Evolutionary conservation across 371 early-diverging fungal species (phyloP).

Genomic region (Mortierella sp.): DNA sequence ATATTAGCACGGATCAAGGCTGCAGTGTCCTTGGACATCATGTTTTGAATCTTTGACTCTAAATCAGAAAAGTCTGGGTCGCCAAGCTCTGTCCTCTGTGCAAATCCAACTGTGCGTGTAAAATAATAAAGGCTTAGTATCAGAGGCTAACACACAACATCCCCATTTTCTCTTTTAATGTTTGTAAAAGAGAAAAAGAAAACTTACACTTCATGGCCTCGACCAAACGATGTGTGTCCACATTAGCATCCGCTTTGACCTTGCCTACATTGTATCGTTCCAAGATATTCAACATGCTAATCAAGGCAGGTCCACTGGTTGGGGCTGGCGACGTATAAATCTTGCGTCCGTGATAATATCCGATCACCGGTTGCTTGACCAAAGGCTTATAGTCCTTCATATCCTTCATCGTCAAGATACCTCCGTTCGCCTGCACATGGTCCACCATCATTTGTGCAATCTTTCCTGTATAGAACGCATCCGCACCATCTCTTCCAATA

Average conservation of each 20-base stretch:
- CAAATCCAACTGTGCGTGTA: constrained; percentile 73
- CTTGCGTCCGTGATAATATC: constrained; percentile 84
- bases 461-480: constrained; percentile 89
- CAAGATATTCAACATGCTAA: constrained; percentile 90
- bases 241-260: constrained; percentile 61
- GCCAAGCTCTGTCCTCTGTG: constrained; percentile 85
- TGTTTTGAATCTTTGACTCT: constrained; percentile 64
- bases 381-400: constrained; percentile 77
- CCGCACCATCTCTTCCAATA: constrained; percentile 86
- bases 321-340: constrained; percentile 76
- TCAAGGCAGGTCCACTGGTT: constrained; percentile 85
- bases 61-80: constrained; percentile 83
- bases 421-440: constrained; percentile 77
- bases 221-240: constrained; percentile 83
- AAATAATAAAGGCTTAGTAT: background rate
- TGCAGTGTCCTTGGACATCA: constrained; percentile 80
- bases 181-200: background rate
- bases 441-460: constrained; percentile 86
- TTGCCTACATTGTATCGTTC: constrained; percentile 82
- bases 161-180: background rate
- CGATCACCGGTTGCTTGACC: constrained; percentile 71
- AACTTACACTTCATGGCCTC: constrained; percentile 89
- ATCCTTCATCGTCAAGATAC: constrained; percentile 88
- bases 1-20: constrained; percentile 75
- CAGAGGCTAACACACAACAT: background rate